phyloP scores from a whole-genome alignment of 1,139 yeast genomes.

The Saccharomyces hybrid region DNA sequence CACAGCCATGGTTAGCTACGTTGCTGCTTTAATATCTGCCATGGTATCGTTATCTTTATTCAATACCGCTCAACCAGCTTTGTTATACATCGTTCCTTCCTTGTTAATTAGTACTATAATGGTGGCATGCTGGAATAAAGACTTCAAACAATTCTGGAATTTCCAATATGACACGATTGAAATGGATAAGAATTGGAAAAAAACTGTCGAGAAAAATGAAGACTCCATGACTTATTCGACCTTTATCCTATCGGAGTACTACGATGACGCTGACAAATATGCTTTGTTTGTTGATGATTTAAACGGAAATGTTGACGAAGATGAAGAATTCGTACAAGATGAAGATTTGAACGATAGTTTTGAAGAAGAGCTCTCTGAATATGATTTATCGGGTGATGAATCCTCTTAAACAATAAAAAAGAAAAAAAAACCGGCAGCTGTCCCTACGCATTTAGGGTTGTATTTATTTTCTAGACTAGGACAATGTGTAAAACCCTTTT shows the following conservation, averaged over 20 bases:
- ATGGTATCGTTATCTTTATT: slow-evolving; percentile 36
- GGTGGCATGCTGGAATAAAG: slow-evolving; percentile 36
- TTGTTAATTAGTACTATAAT: slow-evolving; percentile 34
- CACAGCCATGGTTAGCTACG: slow-evolving; percentile 31
- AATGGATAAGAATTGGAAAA: slow-evolving; percentile 6
- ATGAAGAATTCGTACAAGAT: too few species aligned
- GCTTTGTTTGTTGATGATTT: slow-evolving; percentile 1
- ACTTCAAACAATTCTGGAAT: slow-evolving; percentile 37
- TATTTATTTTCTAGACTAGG: not conserved
- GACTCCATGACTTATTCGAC: slow-evolving; percentile 10
- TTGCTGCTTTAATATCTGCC: slow-evolving; percentile 40
- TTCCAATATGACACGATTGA: slow-evolving; percentile 25
- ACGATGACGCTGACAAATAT: slow-evolving; percentile 16
- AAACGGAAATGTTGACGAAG: too few species aligned
- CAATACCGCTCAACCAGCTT: slow-evolving; percentile 57
- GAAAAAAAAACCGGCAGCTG: not conserved
- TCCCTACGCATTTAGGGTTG: not conserved
- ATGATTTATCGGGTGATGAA: not conserved
- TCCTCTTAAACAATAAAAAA: not conserved
- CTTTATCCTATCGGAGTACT: slow-evolving; percentile 11
- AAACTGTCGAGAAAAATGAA: not conserved
- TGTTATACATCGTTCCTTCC: slow-evolving; percentile 54
- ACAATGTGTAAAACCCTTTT: not conserved
- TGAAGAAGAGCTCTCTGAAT: not conserved
- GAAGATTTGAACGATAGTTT: not conserved